Conservation (phyloP, 2,329 filamentous ascomycete genomes). For the Xylaria sp. region DNA sequence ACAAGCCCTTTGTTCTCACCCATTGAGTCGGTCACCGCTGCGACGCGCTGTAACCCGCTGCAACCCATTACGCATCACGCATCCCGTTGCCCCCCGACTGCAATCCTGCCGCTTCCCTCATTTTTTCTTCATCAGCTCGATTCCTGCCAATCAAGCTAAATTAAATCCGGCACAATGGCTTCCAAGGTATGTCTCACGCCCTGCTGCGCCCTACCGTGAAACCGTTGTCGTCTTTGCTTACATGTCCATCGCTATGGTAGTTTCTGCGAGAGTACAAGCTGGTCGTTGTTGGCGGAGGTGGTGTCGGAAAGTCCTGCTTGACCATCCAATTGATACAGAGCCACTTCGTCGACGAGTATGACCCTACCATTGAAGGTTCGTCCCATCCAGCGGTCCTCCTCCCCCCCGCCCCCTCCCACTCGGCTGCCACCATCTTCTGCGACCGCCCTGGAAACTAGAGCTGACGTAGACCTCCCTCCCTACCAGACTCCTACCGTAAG, state of each 20-base stretch:
- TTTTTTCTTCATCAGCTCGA: constrained; percentile 13
- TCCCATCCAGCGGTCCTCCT: constrained; percentile 23
- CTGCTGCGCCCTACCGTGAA: neutral
- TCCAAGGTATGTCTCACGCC: constrained; percentile 41
- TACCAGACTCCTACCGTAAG: constrained; percentile 95
- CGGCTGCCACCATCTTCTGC: neutral
- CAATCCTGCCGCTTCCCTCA: neutral
- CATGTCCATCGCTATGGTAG: constrained; percentile 45
- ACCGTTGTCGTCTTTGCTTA: constrained; percentile 20
- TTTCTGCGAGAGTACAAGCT: constrained; percentile 92
- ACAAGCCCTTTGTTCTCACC: neutral
- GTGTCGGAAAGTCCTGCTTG: constrained; percentile 98
- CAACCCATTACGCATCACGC: neutral
- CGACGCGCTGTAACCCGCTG: neutral
- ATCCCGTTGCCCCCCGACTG: neutral
- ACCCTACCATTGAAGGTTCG: constrained; percentile 97
- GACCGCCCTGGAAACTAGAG: neutral
- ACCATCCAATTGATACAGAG: constrained; percentile 95
- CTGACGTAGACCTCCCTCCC: constrained; percentile 29
- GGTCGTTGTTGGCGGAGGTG: constrained; percentile 96
- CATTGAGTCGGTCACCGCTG: neutral
- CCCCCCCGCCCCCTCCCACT: too few relatives aligned
- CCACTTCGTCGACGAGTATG: constrained; percentile 99
- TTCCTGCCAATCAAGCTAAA: constrained; percentile 24
- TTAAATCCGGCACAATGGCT: constrained; percentile 40